Conservation (phyloP, 129 eudicot genomes). For the Flaveria bidentis region DNA sequence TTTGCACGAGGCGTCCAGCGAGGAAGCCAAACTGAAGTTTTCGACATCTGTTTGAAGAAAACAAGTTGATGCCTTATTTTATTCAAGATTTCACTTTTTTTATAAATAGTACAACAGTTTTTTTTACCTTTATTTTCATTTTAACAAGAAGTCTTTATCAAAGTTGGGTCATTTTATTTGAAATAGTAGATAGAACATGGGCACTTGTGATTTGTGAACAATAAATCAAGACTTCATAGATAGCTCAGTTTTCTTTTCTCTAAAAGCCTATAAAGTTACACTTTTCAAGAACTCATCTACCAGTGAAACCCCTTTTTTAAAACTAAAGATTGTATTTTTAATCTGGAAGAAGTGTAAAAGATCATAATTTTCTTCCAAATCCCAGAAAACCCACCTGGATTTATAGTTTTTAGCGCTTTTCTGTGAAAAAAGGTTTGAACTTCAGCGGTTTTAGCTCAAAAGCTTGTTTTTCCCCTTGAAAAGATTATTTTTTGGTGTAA, state of each 20-base stretch:
- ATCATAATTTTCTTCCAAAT: slow-evolving; percentile 20
- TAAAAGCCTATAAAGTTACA: slow-evolving; percentile 27
- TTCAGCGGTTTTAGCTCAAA: slow-evolving; percentile 15
- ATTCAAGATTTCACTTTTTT: slow-evolving; percentile 1
- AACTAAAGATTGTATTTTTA: slow-evolving; percentile 15
- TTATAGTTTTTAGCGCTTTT: neutral
- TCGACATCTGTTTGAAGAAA: slow-evolving; percentile 1
- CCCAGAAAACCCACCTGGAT: slow-evolving; percentile 19
- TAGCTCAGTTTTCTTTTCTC: slow-evolving; percentile 43
- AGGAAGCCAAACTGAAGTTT: slow-evolving; percentile 29
- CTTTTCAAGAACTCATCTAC: slow-evolving; percentile 26
- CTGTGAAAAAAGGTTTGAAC: slow-evolving; percentile 19
- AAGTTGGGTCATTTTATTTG: slow-evolving; percentile 37
- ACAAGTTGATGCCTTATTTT: slow-evolving; percentile 3
- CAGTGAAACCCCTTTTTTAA: slow-evolving; percentile 19
- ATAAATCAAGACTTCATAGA: slow-evolving; percentile 25
- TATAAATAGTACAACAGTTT: neutral
- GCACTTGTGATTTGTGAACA: slow-evolving; percentile 37
- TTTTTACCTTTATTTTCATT: slow-evolving; percentile 5
- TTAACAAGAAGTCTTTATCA: slow-evolving; percentile 25
- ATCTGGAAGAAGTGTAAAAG: slow-evolving; percentile 20
- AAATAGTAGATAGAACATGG: slow-evolving; percentile 29
- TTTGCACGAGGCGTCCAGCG: slow-evolving; percentile 16
- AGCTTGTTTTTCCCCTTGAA: neutral
- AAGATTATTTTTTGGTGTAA: neutral